These are phyloP conservation scores for Moricandia arvensis DNA, from an alignment of 345 rosid species.

Conservation along the genomic window DNA sequence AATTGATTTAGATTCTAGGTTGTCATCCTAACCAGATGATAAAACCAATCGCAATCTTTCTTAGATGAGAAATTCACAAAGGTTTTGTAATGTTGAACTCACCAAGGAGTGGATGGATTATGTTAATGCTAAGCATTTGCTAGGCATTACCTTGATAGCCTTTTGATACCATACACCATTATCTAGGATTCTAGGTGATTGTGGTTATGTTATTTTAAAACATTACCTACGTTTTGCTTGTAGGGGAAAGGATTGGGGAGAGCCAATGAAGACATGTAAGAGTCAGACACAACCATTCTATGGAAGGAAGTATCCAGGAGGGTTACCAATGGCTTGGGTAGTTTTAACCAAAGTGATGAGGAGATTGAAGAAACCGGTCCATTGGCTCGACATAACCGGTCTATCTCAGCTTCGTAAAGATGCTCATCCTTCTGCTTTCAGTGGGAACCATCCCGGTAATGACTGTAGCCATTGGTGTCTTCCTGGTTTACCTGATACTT, in stretches of 20 bases:
- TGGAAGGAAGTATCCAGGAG: slow-evolving; percentile 71
- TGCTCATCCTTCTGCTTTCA: slow-evolving; percentile 67
- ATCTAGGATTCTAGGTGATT: not conserved
- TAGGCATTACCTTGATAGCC: not conserved
- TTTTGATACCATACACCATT: not conserved
- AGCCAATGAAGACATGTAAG: slow-evolving; percentile 57
- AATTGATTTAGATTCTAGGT: not conserved
- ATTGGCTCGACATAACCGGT: slow-evolving; percentile 63
- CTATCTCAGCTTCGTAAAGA: slow-evolving; percentile 69
- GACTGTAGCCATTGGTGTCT: slow-evolving; percentile 98
- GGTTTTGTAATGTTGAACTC: not conserved
- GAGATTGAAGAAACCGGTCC: slow-evolving; percentile 69
- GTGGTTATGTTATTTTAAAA: not conserved
- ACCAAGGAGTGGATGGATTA: not conserved
- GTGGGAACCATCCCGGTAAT: slow-evolving; percentile 42
- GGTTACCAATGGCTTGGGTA: slow-evolving; percentile 62
- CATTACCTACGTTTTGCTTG: not conserved
- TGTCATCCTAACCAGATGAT: too few relatives aligned
- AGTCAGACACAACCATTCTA: slow-evolving; percentile 63
- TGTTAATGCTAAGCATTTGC: not conserved
- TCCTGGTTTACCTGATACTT: slow-evolving; percentile 93
- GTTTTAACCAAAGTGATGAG: slow-evolving; percentile 67
- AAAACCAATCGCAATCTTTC: too few relatives aligned
- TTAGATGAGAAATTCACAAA: not conserved
- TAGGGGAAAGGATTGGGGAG: slow-evolving; percentile 87